A percentile compares a stretch with the other conserved stretches of the same genome.
Evolutionary conservation across 2,329 filamentous ascomycete genomes (phyloP).

Genomic region (Sarocladiaceae sp.): DNA sequence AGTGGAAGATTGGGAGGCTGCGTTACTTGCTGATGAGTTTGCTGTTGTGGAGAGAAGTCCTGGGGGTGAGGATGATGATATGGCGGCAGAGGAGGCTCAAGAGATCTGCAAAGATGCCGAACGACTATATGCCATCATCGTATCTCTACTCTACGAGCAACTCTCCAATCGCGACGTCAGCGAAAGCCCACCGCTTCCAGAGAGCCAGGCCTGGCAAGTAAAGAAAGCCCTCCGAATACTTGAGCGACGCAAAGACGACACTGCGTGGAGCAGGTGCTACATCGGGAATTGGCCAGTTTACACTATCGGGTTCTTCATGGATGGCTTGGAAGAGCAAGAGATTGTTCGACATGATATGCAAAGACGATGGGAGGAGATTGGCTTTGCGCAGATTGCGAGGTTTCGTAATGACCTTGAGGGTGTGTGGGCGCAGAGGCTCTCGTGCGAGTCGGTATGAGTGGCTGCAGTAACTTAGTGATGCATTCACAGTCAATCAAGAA

Average conservation of each 20-base stretch:
- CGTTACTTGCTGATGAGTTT: neutral
- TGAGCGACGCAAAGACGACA: neutral
- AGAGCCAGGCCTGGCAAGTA: neutral
- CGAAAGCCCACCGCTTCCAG: neutral
- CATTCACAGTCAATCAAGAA: too few species aligned
- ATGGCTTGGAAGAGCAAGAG: slow-evolving; percentile 11
- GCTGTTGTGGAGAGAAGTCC: neutral
- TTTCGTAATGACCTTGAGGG: slow-evolving; percentile 18
- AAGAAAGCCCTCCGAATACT: neutral
- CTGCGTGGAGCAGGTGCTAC: slow-evolving; percentile 6
- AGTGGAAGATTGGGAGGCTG: slow-evolving; percentile 6
- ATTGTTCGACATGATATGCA: slow-evolving; percentile 15
- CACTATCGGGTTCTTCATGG: slow-evolving; percentile 17
- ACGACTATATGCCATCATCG: slow-evolving; percentile 15
- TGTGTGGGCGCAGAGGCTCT: too few species aligned
- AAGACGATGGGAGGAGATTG: slow-evolving; percentile 14
- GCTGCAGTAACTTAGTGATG: too few species aligned
- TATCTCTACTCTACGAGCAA: slow-evolving; percentile 17
- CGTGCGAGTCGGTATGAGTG: neutral
- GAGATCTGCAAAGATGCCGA: slow-evolving; percentile 13
- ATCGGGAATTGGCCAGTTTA: slow-evolving; percentile 22
- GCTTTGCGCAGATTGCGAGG: slow-evolving; percentile 15
- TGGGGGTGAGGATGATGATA: neutral
- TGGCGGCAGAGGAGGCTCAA: neutral
- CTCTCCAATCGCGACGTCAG: neutral